Base-by-base conservation (phyloP, 106 monocot species). In the Dendrobium catenatum region DNA sequence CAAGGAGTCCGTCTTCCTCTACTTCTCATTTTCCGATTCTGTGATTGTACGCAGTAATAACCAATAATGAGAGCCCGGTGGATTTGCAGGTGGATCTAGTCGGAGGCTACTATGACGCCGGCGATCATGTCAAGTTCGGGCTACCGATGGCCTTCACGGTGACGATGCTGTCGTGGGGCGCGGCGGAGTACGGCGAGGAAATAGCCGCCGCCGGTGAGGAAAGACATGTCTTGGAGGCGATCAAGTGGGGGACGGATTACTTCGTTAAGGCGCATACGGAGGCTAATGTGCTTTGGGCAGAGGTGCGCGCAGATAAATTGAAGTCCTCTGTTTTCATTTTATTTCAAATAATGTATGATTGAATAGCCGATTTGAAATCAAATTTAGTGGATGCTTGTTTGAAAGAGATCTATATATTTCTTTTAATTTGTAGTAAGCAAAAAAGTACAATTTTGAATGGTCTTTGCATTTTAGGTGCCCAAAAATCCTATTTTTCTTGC, bases 101-200 rank as follows among this genome's bases (percentile, higher is more conserved):
- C 2, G 91, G 91, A 44, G 91, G 91, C 2, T 91, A 91, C 87
- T 91, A 91, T 49, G 91, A 91, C 54, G 91, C 91, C 10, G 91
- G 83, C 16, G 83, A 83, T 42, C 78, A 83, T 37, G 83, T 83
- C 0, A 83, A 83, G 59, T 83, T 83, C 41, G 83, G 83, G n/a
- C 72, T 83, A 67, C 83, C 83, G 15, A 83, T 83, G 83, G 83
- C 83, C 2, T 91, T 91, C 79, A 91, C 91, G 3, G 67, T 91
- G 20, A 91, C 91, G 13, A 87, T 91, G 91, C 81, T 91, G 55
- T 76, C 91, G 0, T 91, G 91, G 91, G 81, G 86, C 19, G 85
- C 81, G 10, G 74, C 83, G 20, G 88, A 91, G 81, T 89, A 91
- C 85, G 85, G 81, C 6, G 79, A 83, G 18, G 80, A 89, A 42